Evolutionary conservation across 495 filamentous ascomycete genomes (phyloP).

Genomic region (Stereocaulon alpinum): DNA sequence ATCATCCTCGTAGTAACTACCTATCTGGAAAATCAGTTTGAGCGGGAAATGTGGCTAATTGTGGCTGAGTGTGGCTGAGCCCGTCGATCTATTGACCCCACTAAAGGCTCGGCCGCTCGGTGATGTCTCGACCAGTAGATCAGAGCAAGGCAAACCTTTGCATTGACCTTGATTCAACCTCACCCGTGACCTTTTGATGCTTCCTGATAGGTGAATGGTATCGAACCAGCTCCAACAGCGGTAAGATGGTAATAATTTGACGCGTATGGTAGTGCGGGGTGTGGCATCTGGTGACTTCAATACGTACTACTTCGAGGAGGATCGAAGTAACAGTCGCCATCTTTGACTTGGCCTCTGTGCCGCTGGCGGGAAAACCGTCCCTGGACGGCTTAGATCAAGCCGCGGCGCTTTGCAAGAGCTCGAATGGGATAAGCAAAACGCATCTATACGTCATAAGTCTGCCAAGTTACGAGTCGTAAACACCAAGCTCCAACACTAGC

Average conservation of each 20-base stretch:
- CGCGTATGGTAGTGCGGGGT: not conserved
- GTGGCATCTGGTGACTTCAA: slow-evolving; percentile 1
- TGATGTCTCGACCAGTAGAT: not conserved
- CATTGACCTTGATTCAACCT: not conserved
- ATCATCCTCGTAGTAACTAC: not conserved
- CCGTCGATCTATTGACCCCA: not conserved
- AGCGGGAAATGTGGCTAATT: not conserved
- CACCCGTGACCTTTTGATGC: not conserved
- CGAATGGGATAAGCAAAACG: slow-evolving; percentile 2
- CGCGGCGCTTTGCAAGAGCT: not conserved
- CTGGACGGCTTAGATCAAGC: not conserved
- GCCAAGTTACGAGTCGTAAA: slow-evolving; percentile 4
- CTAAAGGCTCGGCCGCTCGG: not conserved
- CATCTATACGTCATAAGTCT: slow-evolving; percentile 6
- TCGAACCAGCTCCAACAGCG: not conserved
- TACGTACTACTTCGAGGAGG: not conserved
- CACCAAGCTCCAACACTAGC: not conserved
- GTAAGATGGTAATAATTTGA: not conserved
- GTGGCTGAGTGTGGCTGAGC: slow-evolving; percentile 2
- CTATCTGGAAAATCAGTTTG: not conserved
- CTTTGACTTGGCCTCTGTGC: not conserved
- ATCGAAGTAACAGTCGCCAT: not conserved
- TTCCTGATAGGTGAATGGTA: not conserved
- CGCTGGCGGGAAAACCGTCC: not conserved
- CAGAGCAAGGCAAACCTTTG: not conserved